A percentile compares a stretch with the other conserved stretches of the same genome.
Conservation (phyloP, 495 filamentous ascomycete genomes). For the Podospora anserina region DNA sequence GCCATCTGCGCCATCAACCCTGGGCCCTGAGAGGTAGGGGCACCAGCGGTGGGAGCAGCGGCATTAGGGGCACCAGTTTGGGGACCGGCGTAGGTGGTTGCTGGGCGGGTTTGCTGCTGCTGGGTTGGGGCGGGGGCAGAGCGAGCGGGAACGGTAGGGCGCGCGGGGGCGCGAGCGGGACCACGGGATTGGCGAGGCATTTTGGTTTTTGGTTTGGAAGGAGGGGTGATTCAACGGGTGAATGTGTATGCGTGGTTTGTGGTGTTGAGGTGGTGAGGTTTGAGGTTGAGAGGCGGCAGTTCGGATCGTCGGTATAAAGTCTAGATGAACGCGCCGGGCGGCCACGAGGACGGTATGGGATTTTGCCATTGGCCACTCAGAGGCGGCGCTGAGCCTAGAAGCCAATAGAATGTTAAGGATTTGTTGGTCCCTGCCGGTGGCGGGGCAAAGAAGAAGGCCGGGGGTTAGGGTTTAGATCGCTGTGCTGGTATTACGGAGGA, state of each 20-base stretch:
- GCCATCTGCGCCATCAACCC: constrained; percentile 85
- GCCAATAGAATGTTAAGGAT: constrained; percentile 26
- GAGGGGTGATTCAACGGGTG: not conserved
- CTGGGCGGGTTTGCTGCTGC: constrained; percentile 59
- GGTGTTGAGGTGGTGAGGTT: constrained; percentile 10
- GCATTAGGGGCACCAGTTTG: constrained; percentile 45
- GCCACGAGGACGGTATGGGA: constrained; percentile 7
- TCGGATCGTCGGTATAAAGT: constrained; percentile 3
- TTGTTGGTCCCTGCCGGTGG: not conserved
- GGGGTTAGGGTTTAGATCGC: constrained; percentile 13
- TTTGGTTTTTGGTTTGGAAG: constrained; percentile 28
- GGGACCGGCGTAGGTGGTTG: constrained; percentile 61
- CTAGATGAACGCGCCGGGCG: constrained; percentile 14
- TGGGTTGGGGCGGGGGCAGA: constrained; percentile 56
- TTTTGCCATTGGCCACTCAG: constrained; percentile 32
- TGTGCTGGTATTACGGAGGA: not conserved
- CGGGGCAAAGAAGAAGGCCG: not conserved
- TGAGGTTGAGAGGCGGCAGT: not conserved
- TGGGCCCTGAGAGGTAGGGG: constrained; percentile 53
- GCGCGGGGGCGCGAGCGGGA: constrained; percentile 58
- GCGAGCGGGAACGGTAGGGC: constrained; percentile 63
- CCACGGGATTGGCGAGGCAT: constrained; percentile 80
- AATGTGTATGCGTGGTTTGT: not conserved
- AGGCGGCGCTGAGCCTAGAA: constrained; percentile 18
- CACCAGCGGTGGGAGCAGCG: constrained; percentile 48